These are phyloP conservation scores for Pseudoperonospora humuli DNA, from an alignment of 352 stramenopile genomes.

Conservation along the genomic window DNA sequence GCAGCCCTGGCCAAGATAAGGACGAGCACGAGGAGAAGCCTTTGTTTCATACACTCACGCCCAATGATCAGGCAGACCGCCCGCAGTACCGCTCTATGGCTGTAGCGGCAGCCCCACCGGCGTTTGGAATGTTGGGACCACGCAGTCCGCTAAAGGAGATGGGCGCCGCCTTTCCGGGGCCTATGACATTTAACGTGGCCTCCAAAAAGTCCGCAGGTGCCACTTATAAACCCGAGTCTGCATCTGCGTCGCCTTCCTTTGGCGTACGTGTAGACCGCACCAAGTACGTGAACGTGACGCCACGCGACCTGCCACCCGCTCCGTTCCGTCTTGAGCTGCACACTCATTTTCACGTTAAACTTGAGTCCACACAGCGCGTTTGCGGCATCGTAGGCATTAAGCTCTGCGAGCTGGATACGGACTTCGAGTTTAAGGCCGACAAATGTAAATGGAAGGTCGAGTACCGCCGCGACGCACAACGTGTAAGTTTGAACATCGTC, in stretches of 20 bases:
- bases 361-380: slow-evolving; percentile 63
- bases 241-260: slow-evolving; percentile 30
- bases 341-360: slow-evolving; percentile 85
- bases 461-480: slow-evolving; percentile 52
- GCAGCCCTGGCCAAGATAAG: slow-evolving; percentile 25
- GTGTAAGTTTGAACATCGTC: slow-evolving; percentile 70
- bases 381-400: slow-evolving; percentile 71
- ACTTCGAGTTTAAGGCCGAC: slow-evolving; percentile 76
- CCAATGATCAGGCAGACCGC: slow-evolving; percentile 39
- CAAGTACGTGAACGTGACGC: slow-evolving; percentile 66
- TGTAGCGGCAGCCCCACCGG: slow-evolving; percentile 26
- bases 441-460: slow-evolving; percentile 88
- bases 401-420: slow-evolving; percentile 76
- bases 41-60: slow-evolving; percentile 31
- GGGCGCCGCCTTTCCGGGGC: slow-evolving; percentile 32
- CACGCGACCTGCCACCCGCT: slow-evolving; percentile 56
- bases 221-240: slow-evolving; percentile 21
- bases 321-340: slow-evolving; percentile 82
- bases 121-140: slow-evolving; percentile 33
- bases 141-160: slow-evolving; percentile 22
- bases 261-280: slow-evolving; percentile 57
- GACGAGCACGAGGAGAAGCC: slow-evolving; percentile 71
- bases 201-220: slow-evolving; percentile 28
- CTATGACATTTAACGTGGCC: slow-evolving; percentile 32
- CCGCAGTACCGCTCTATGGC: slow-evolving; percentile 58